Conservation (phyloP, 805 yeast species). For the Kazachstania martiniae region DNA sequence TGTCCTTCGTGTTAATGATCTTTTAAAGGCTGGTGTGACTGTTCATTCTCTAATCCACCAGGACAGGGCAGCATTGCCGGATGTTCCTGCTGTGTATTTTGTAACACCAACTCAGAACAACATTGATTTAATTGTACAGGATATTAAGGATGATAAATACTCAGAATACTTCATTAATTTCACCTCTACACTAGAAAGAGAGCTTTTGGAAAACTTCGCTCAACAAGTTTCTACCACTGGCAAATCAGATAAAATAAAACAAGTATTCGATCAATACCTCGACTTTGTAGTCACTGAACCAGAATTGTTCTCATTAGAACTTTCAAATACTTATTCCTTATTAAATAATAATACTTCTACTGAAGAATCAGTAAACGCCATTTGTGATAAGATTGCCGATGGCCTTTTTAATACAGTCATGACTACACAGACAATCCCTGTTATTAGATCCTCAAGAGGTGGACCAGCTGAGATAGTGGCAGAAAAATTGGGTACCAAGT, state of each 20-base stretch:
- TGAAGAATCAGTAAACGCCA: constrained; percentile 60
- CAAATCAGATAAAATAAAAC: constrained; percentile 62
- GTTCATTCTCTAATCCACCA: constrained; percentile 69
- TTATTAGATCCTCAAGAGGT: constrained; percentile 81
- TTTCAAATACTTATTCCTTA: constrained; percentile 50
- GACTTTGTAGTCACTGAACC: constrained; percentile 92
- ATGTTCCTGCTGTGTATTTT: constrained; percentile 90
- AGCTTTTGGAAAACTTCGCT: constrained; percentile 79
- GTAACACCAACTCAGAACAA: constrained; percentile 80
- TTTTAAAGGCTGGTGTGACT: constrained; percentile 83
- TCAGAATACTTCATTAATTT: constrained; percentile 77
- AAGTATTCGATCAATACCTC: constrained; percentile 88
- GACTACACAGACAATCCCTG: constrained; percentile 72
- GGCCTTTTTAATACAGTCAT: constrained; percentile 75
- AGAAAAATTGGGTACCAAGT: constrained; percentile 67
- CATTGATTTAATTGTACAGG: constrained; percentile 56
- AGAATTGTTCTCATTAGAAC: constrained; percentile 70
- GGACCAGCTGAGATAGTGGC: constrained; percentile 96
- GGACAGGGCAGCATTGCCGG: constrained; percentile 75
- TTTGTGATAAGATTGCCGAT: constrained; percentile 62
- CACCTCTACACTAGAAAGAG: constrained; percentile 68
- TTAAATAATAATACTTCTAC: constrained; percentile 62
- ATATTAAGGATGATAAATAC: constrained; percentile 64
- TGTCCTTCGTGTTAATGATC: constrained; percentile 84
- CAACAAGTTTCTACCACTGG: constrained; percentile 65